Percentiles rank a stretch among this genome's conserved stretches.
Evolutionary conservation across 768 basidiomycete genomes (phyloP).

Genomic region (Lentinula guzmanii): DNA sequence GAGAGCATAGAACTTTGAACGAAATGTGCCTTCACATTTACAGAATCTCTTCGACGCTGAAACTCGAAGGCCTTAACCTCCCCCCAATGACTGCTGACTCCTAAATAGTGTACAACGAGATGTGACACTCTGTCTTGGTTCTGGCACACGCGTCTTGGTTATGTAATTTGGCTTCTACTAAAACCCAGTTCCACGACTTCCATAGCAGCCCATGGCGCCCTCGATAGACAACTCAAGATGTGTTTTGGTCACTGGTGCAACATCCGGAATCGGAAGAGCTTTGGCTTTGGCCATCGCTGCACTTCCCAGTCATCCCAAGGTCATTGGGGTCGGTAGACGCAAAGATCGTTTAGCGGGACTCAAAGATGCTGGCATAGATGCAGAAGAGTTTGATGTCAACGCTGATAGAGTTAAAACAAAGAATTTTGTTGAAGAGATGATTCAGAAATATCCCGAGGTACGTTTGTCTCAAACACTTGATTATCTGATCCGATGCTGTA

Average conservation of each 20-base stretch:
- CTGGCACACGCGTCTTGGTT: too few species aligned
- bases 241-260: conserved; percentile 51
- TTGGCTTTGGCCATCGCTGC: conserved; percentile 44
- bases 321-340: conserved; percentile 47
- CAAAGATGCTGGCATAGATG: conserved; percentile 30
- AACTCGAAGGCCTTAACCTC: too few species aligned
- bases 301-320: conserved; percentile 40
- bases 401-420: conserved; percentile 31
- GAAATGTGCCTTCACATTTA: too few species aligned
- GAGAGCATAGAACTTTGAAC: too few species aligned
- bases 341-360: conserved; percentile 50
- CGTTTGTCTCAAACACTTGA: conserved; percentile 5
- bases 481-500: too few species aligned
- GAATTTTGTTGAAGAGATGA: conserved; percentile 30
- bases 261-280: conserved; percentile 51
- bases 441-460: conserved; percentile 45
- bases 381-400: conserved; percentile 38
- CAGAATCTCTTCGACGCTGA: too few species aligned
- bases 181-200: neutral
- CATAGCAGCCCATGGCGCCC: conserved; percentile 10
- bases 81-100: too few species aligned
- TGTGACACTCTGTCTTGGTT: too few species aligned
- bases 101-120: too few species aligned
- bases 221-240: conserved; percentile 42
- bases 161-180: too few species aligned